Conservation (phyloP, 2,329 filamentous ascomycete genomes). For the Hymenoscyphus infarciens region DNA sequence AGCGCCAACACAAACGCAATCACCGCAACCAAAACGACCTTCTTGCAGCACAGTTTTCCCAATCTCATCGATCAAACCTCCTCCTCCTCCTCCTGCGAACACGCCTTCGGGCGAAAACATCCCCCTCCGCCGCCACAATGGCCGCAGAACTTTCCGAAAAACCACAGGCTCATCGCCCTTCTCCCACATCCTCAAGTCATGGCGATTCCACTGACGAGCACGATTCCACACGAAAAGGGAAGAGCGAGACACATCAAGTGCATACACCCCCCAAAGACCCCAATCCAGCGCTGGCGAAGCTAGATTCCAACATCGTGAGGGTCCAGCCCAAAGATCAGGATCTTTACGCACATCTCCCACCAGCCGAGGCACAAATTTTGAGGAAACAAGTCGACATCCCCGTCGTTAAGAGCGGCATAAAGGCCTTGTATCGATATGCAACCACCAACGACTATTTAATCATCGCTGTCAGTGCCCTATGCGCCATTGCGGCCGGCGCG, state of each 20-base stretch:
- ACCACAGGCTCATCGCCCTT: conserved; percentile 10
- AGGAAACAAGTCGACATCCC: conserved; percentile 65
- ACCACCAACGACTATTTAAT: conserved; percentile 49
- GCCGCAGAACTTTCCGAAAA: conserved; percentile 31
- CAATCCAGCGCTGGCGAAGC: conserved; percentile 52
- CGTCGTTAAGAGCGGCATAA: conserved; percentile 59
- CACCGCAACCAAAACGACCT: no score
- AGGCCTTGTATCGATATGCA: conserved; percentile 56
- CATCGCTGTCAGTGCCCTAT: conserved; percentile 47
- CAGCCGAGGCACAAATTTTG: conserved; percentile 63
- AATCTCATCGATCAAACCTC: not conserved
- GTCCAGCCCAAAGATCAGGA: conserved; percentile 40
- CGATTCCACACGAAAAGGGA: conserved; percentile 20
- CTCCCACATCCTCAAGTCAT: conserved; percentile 23
- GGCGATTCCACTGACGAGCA: conserved; percentile 26
- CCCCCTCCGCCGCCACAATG: conserved; percentile 22
- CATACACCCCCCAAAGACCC: not conserved
- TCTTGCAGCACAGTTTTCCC: not conserved
- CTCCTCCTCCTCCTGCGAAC: not conserved
- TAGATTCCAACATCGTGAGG: conserved; percentile 34
- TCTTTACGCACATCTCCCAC: conserved; percentile 59
- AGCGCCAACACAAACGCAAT: not conserved
- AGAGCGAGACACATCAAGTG: conserved; percentile 36
- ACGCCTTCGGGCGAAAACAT: not conserved
- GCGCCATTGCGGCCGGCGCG: conserved; percentile 56